Evolutionary conservation across 495 filamentous ascomycete species (phyloP).

Genomic region (Daldinia concentrica): DNA sequence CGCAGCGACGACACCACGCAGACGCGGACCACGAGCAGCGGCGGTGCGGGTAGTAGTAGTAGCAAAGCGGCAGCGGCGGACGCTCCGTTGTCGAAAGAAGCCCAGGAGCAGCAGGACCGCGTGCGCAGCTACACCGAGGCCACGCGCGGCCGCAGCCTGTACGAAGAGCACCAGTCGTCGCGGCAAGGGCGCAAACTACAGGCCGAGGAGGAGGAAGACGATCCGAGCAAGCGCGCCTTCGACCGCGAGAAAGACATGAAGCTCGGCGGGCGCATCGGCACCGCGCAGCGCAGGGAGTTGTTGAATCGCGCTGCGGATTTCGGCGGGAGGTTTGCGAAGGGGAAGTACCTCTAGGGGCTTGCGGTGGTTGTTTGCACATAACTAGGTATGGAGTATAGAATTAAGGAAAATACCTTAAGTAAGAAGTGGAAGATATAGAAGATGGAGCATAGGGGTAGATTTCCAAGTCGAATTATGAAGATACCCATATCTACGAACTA

Average conservation of each 20-base stretch:
- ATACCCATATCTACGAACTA: background rate
- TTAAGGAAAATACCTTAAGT: no score
- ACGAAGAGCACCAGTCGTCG: slow-evolving; percentile 66
- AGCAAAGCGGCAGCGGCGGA: background rate
- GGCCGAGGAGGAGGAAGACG: slow-evolving; percentile 75
- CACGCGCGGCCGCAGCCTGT: slow-evolving; percentile 69
- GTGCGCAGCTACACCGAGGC: slow-evolving; percentile 54
- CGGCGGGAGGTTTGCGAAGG: slow-evolving; percentile 80
- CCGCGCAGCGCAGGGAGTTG: slow-evolving; percentile 79
- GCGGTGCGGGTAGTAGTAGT: background rate
- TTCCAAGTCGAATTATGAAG: background rate
- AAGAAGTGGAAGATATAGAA: background rate
- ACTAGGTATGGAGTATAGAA: no score
- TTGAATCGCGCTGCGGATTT: slow-evolving; percentile 83
- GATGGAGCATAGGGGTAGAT: background rate
- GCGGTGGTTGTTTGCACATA: background rate
- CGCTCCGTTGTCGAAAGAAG: slow-evolving; percentile 51
- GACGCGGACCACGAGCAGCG: background rate
- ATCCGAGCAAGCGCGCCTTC: slow-evolving; percentile 88
- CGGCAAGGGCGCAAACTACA: slow-evolving; percentile 20
- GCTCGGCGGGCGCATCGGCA: slow-evolving; percentile 74
- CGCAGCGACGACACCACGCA: slow-evolving; percentile 47
- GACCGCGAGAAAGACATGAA: slow-evolving; percentile 96
- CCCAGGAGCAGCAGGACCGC: slow-evolving; percentile 43
- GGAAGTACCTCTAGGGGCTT: slow-evolving; percentile 69